These are phyloP conservation scores for Litchi chinensis DNA, from an alignment of 345 rosid genomes.

Conservation along the genomic window DNA sequence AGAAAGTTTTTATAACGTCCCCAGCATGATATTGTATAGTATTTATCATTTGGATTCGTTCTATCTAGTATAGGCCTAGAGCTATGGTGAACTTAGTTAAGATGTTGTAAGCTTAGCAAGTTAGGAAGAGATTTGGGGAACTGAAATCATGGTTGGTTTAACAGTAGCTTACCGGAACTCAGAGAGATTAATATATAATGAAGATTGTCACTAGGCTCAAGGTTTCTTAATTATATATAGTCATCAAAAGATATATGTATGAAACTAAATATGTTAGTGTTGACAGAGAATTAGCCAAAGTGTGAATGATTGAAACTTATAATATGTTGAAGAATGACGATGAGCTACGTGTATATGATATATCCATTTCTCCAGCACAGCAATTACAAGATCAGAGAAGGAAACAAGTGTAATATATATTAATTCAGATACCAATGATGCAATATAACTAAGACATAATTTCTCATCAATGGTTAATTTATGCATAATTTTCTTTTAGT, in stretches of 20 bases:
- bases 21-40: too few relatives aligned
- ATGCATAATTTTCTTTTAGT: background rate
- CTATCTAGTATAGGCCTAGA: too few relatives aligned
- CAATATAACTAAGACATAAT: background rate
- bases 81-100: too few relatives aligned
- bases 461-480: background rate
- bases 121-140: too few relatives aligned
- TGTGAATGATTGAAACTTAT: background rate
- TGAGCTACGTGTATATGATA: background rate
- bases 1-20: too few relatives aligned
- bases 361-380: background rate
- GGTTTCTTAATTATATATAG: too few relatives aligned
- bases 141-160: background rate
- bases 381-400: background rate
- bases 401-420: background rate
- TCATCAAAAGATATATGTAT: too few relatives aligned
- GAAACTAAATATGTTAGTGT: too few relatives aligned
- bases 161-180: background rate
- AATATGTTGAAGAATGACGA: background rate
- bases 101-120: too few relatives aligned
- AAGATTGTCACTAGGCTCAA: too few relatives aligned
- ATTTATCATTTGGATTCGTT: too few relatives aligned
- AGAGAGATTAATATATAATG: background rate
- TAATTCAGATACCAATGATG: slow-evolving; percentile 1
- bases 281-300: too few relatives aligned